A percentile compares a stretch with the other conserved stretches of the same genome.
These are phyloP conservation scores for Arabidopsis lyrata DNA, from an alignment of 441 rosid species.

Conservation along the genomic window DNA sequence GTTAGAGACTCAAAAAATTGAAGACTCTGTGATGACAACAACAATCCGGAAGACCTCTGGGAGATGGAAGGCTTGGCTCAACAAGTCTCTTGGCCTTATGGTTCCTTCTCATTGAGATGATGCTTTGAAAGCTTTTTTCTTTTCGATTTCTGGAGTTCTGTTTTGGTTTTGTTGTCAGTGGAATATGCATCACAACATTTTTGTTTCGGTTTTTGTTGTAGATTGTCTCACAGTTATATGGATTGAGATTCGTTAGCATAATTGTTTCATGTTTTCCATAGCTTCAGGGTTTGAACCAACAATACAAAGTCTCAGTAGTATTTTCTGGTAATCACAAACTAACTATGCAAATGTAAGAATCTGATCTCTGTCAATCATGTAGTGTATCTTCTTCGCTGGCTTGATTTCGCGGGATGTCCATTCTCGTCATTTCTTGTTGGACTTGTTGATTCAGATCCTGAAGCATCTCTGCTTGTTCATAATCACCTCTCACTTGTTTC, in stretches of 20 bases:
- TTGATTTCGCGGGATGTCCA: background rate
- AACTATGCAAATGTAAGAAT: background rate
- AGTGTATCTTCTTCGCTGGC: background rate
- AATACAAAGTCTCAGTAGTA: too few species aligned
- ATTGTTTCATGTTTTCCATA: too few species aligned
- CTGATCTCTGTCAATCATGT: background rate
- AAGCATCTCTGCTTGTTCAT: background rate
- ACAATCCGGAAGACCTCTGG: too few species aligned
- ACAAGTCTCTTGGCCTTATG: conserved; percentile 10
- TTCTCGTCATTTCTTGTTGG: background rate
- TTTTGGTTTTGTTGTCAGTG: background rate
- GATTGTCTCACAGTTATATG: background rate
- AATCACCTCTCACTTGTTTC: background rate
- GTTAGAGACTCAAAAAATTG: conserved; percentile 45
- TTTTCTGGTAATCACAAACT: too few species aligned
- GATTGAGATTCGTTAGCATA: background rate
- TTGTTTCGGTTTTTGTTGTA: background rate
- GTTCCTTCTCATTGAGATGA: background rate
- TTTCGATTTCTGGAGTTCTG: background rate
- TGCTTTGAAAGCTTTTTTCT: background rate
- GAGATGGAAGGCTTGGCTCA: conserved; percentile 57
- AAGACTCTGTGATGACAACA: conserved; percentile 35
- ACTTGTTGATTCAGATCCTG: background rate
- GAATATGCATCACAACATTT: too few species aligned
- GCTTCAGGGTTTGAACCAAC: too few species aligned